Evolutionary conservation across 805 yeast species (phyloP), one percentile per base, ranked within the genome.

Genomic region (Metschnikowia shivogae): DNA sequence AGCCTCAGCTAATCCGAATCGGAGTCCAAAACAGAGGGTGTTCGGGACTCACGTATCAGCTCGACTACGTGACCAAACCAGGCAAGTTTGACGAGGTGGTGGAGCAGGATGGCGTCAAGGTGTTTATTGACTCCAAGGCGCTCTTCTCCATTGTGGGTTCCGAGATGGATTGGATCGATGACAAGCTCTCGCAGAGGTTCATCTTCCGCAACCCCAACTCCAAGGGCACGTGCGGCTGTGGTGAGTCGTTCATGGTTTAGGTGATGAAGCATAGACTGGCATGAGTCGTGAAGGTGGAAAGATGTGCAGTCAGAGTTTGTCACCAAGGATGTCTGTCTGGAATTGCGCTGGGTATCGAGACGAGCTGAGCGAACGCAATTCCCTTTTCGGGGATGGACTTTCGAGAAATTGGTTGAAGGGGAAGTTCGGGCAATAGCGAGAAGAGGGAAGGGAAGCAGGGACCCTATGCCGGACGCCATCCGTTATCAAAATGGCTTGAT

Each of bases 161-260:
- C 5, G 96, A 90, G 66, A 93, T 93, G 99, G 99, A 93, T 67
- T 93, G 97, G 96, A 74, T 88, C 39, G 98, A 93, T 60, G 97
- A 93, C 60, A 90, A 89, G 64, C 72, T 93, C 51, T 78, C 89
- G 28, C 82, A 93, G 11, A 79, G 95, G 59, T 93, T 93, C 63
- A 89, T 93, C 14, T 93, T 93, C 74, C 84, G 78, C 62, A 93
- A 93, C 65, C 99, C 99, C 51, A 93, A 93, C 68, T 86, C 96
- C 33, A 93, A 92, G 71, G 99, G 98, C 28, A 87, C 96, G 40
- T 93, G 99, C 68, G 99, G 99, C 10, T 93, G 99, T 66, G 99
- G 99, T 44, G 99, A 93, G 70, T 88, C 97, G 5, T 93, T 93
- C 65, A 93, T 90, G 97, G 97, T 92, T 90, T 70, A 53, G 26